phyloP scores from a whole-genome alignment of 371 early-diverging fungal genomes.

The Rhizopus delemar region DNA sequence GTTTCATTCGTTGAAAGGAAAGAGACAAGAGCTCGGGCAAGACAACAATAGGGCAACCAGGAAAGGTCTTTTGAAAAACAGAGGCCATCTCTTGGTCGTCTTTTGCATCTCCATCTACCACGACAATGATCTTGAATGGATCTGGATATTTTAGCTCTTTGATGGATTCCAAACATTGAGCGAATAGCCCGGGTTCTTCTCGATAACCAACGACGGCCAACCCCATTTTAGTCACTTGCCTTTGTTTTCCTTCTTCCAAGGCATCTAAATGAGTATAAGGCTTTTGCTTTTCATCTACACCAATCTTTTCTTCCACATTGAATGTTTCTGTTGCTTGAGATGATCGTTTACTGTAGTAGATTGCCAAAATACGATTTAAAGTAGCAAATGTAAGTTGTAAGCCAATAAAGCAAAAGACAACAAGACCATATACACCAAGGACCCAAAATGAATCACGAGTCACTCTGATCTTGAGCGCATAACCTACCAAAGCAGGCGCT shows the following conservation, averaged over 20 bases:
- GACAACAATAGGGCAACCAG: constrained; percentile 44
- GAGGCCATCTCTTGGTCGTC: constrained; percentile 65
- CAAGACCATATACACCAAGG: constrained; percentile 46
- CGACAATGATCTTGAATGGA: constrained; percentile 54
- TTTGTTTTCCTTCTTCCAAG: constrained; percentile 5
- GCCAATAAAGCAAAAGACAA: constrained; percentile 43
- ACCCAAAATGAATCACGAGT: constrained; percentile 34
- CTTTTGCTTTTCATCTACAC: constrained; percentile 1
- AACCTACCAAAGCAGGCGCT: constrained; percentile 48
- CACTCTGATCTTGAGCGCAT: constrained; percentile 37
- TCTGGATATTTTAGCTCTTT: constrained; percentile 54
- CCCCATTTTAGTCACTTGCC: constrained; percentile 36
- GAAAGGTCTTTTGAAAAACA: constrained; percentile 59
- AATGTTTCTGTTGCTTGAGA: constrained; percentile 9
- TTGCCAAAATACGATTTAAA: constrained; percentile 35
- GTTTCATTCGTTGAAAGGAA: constrained; percentile 11
- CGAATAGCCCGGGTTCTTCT: constrained; percentile 60
- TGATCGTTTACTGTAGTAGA: constrained; percentile 17
- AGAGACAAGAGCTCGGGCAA: constrained; percentile 52
- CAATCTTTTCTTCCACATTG: constrained; percentile 1
- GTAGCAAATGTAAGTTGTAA: constrained; percentile 48
- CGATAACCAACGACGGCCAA: constrained; percentile 64
- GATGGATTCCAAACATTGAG: constrained; percentile 59
- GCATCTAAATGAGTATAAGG: neutral
- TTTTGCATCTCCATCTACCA: constrained; percentile 62